Evolutionary conservation across 805 yeast species (phyloP).

Genomic region (Suhomyces vadensis): DNA sequence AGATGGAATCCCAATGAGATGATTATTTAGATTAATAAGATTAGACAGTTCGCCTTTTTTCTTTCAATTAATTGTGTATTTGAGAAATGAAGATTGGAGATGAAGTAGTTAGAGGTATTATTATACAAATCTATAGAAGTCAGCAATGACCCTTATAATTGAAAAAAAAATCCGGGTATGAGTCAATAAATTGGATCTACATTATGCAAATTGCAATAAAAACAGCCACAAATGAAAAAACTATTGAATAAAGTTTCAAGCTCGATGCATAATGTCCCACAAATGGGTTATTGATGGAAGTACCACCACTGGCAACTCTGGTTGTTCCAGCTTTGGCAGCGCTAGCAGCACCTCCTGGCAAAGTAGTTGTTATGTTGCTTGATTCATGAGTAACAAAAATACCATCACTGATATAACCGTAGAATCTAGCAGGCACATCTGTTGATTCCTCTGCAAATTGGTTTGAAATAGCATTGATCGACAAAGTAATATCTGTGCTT

Average conservation of each 20-base stretch:
- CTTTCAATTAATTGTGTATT: no score
- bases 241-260: not conserved
- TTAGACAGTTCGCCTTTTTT: no score
- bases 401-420: conserved; percentile 7
- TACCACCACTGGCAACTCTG: not conserved
- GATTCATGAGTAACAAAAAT: conserved; percentile 1
- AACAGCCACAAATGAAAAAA: conserved; percentile 3
- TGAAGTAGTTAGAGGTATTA: no score
- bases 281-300: not conserved
- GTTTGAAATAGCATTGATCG: conserved; percentile 13
- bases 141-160: not conserved
- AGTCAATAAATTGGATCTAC: not conserved
- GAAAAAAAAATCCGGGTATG: not conserved
- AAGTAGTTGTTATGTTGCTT: not conserved
- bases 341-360: conserved; percentile 7
- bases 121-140: not conserved
- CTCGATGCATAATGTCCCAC: not conserved
- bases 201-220: conserved; percentile 6
- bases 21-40: not conserved
- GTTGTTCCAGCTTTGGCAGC: conserved; percentile 2
- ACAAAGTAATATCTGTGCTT: conserved; percentile 11
- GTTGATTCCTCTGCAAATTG: not conserved
- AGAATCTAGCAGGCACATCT: conserved; percentile 3
- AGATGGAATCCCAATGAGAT: not conserved
- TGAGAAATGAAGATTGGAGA: not conserved